Percentiles rank a stretch among this genome's conserved stretches.
phyloP scores from a whole-genome alignment of 2,329 filamentous ascomycete genomes.

The Metarhizium anisopliae region DNA sequence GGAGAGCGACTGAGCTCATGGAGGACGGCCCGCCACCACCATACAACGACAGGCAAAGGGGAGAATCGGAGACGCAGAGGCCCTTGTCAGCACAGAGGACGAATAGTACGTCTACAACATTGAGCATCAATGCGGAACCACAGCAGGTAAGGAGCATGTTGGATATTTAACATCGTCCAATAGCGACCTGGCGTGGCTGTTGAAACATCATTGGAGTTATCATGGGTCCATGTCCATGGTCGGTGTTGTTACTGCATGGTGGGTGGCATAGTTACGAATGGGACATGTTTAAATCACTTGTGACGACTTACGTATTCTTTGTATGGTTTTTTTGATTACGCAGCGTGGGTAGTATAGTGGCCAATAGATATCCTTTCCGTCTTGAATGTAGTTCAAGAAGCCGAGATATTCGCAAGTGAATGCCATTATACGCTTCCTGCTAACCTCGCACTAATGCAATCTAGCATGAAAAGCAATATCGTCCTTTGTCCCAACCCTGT shows the following conservation, averaged over 20 bases:
- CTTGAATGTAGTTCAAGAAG: too few relatives aligned
- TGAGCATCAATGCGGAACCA: conserved; percentile 38
- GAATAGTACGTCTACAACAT: conserved; percentile 35
- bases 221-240: background rate
- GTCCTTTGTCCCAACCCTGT: background rate
- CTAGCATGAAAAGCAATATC: background rate
- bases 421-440: too few relatives aligned
- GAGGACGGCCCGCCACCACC: conserved; percentile 36
- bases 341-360: background rate
- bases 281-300: background rate
- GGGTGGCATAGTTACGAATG: background rate
- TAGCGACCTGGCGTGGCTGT: background rate
- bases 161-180: conserved; percentile 32
- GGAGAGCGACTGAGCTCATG: conserved; percentile 29
- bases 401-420: too few relatives aligned
- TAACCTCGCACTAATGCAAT: background rate
- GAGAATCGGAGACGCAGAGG: conserved; percentile 15
- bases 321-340: background rate
- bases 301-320: background rate
- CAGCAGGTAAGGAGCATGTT: conserved; percentile 50
- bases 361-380: background rate
- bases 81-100: conserved; percentile 29
- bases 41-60: conserved; percentile 21
- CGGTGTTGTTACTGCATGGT: background rate
- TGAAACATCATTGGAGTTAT: background rate